Evolutionary conservation across 176 grass and related monocot species (phyloP), one percentile per base, ranked within the genome.

Genomic region (Paspalum vaginatum): DNA sequence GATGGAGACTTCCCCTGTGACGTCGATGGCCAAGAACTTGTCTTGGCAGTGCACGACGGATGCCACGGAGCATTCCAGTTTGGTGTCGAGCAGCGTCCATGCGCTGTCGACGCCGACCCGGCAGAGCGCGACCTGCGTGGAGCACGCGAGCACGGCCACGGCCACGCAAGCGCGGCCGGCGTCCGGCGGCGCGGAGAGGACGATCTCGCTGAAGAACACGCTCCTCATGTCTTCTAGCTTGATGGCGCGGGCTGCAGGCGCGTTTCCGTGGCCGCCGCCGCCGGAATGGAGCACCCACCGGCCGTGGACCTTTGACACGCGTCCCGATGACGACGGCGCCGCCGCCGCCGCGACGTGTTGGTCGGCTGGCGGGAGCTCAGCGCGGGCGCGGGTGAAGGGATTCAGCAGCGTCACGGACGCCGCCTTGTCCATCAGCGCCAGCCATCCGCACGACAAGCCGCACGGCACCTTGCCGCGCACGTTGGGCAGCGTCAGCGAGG

Each of bases 111-210:
- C 47, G 0, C 83, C 65, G 11, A 44, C n/a, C n/a, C 55, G 65
- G 65, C 83, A 85, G 83, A 85, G 52, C 20, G 65, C 74, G 54
- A 85, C 65, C 54, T 41, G 47, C 21, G 65, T 61, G 9, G 83
- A 85, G 45, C 59, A 22, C 5, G 74, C 53, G 5, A 85, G 83
- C 55, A 60, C 56, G 17, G 74, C 65, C 83, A 85, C 70, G 44
- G 74, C 74, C 65, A 70, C 32, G 74, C 54, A 85, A 9, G 40
- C 53, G 7, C 9, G 6, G 61, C 44, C 54, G 43, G 9, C 40
- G 65, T 9, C 46, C 1, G 73, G 27, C 16, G 54, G 24, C 13
- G 63, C 43, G 4, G 83, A 85, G n/a, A 85, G 74, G 32, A 78
- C 65, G 55, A 85, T 71, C 74, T 70, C 32, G 1, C 37, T 55